These are phyloP conservation scores for Coniochaeta sp. DNA, from an alignment of 2,329 filamentous ascomycete species.

Conservation along the genomic window DNA sequence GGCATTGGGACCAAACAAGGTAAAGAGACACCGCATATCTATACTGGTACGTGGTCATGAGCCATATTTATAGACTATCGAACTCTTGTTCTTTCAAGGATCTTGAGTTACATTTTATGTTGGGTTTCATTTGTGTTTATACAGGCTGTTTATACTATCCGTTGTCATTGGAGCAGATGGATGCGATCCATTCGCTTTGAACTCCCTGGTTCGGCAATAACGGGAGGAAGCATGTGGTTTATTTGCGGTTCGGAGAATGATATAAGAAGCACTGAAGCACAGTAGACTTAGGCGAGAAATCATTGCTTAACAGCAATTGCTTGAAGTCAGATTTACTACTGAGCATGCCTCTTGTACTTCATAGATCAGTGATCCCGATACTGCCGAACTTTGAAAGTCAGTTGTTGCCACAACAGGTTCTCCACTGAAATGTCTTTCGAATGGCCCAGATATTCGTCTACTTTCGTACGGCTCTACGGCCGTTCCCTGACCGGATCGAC, in stretches of 20 bases:
- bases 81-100: neutral
- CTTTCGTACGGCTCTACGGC: constrained; percentile 32
- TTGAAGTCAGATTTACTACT: no score
- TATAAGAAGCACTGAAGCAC: no score
- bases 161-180: neutral
- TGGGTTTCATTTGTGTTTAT: neutral
- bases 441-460: constrained; percentile 35
- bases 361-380: constrained; percentile 1
- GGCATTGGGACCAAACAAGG: neutral
- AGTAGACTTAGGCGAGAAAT: no score
- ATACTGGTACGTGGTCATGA: neutral
- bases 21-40: neutral
- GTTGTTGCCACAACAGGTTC: constrained; percentile 43
- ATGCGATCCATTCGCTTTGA: neutral
- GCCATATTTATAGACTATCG: neutral
- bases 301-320: no score
- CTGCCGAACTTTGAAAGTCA: constrained; percentile 37
- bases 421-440: constrained; percentile 35
- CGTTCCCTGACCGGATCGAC: constrained; percentile 23
- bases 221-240: neutral
- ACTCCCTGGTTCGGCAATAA: neutral
- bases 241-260: no score
- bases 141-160: neutral
- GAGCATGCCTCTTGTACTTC: neutral
- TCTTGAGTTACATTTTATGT: neutral